These are phyloP conservation scores for Candida boleticola DNA, from an alignment of 805 yeast genomes.

Conservation along the genomic window DNA sequence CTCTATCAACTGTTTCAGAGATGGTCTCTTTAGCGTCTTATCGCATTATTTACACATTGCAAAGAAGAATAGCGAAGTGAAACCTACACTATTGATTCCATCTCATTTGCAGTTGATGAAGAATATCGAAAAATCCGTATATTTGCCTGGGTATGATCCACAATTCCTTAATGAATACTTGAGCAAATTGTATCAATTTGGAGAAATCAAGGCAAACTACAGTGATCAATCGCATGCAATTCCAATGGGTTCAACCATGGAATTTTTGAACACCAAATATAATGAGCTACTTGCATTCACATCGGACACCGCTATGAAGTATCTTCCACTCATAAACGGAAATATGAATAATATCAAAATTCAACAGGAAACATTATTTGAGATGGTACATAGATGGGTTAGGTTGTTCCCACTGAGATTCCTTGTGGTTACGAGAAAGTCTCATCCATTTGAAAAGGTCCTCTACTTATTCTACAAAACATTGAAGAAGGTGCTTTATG, in stretches of 20 bases:
- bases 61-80: not conserved
- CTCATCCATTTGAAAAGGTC: slow-evolving; percentile 32
- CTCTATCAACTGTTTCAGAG: slow-evolving; percentile 37
- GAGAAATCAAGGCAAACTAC: slow-evolving; percentile 11
- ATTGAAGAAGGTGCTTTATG: slow-evolving; percentile 32
- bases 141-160: slow-evolving; percentile 35
- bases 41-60: slow-evolving; percentile 19
- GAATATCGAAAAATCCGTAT: slow-evolving; percentile 32
- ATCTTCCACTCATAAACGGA: slow-evolving; percentile 24
- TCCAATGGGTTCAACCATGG: slow-evolving; percentile 8
- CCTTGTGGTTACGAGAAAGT: slow-evolving; percentile 16
- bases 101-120: slow-evolving; percentile 33
- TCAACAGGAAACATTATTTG: slow-evolving; percentile 34
- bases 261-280: slow-evolving; percentile 19
- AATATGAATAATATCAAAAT: slow-evolving; percentile 22
- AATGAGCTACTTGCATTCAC: slow-evolving; percentile 22
- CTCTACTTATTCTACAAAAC: slow-evolving; percentile 31
- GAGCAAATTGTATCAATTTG: slow-evolving; percentile 23
- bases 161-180: slow-evolving; percentile 28
- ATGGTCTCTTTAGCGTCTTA: slow-evolving; percentile 38
- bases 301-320: slow-evolving; percentile 21
- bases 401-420: slow-evolving; percentile 30
- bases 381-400: slow-evolving; percentile 36
- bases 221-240: slow-evolving; percentile 3
- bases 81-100: slow-evolving; percentile 21